These are phyloP conservation scores for Berberis vulgaris DNA, from an alignment of 164 flowering plant genomes.

Conservation along the genomic window DNA sequence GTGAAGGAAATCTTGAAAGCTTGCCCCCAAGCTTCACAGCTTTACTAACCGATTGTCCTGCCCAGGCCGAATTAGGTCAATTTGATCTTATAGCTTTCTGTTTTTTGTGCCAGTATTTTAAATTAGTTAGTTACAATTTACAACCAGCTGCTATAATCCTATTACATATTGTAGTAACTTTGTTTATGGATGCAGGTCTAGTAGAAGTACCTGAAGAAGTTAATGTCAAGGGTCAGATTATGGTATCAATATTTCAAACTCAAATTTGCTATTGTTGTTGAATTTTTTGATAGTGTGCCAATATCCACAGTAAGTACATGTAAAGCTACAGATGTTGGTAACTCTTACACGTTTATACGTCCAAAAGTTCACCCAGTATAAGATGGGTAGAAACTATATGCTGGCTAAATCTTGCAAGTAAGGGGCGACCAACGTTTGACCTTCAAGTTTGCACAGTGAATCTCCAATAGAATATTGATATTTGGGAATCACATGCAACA, in stretches of 20 bases:
- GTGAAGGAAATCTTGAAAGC: constrained; percentile 14
- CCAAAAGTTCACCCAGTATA: too few relatives aligned
- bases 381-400: too few relatives aligned
- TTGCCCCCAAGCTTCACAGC: constrained; percentile 73
- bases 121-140: not conserved
- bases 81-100: not conserved
- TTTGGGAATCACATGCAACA: too few relatives aligned
- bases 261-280: not conserved
- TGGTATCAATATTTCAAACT: constrained; percentile 28
- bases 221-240: constrained; percentile 44
- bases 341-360: too few relatives aligned
- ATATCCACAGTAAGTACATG: not conserved
- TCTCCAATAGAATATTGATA: too few relatives aligned
- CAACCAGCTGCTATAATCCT: not conserved
- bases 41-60: constrained; percentile 32
- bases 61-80: constrained; percentile 32
- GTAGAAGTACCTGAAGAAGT: constrained; percentile 16
- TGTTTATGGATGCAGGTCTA: constrained; percentile 19
- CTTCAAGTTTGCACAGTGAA: too few relatives aligned
- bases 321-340: too few relatives aligned
- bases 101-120: not conserved
- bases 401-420: too few relatives aligned
- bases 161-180: not conserved
- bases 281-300: not conserved
- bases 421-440: too few relatives aligned